Evolutionary conservation across 106 monocot species (phyloP).

Genomic region (Iris macrosiphon): DNA sequence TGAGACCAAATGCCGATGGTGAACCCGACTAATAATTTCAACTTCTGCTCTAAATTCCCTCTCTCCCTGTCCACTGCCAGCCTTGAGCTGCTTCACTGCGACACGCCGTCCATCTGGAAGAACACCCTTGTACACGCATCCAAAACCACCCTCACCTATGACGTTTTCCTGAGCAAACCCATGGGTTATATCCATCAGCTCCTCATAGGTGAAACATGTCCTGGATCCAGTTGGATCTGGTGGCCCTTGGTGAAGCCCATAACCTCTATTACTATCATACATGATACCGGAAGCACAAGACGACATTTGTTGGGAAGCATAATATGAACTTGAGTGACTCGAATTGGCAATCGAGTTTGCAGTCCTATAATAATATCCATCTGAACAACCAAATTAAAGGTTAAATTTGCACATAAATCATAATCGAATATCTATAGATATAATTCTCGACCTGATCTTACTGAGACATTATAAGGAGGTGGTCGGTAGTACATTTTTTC

Average conservation of each 20-base stretch:
- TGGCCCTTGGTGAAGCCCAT: slow-evolving; percentile 9
- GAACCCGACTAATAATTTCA: slow-evolving; percentile 84
- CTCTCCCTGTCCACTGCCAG: slow-evolving; percentile 83
- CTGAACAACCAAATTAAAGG: slow-evolving; percentile 17
- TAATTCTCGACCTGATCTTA: slow-evolving; percentile 31
- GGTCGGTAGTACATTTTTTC: slow-evolving; percentile 24
- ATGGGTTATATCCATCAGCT: slow-evolving; percentile 48
- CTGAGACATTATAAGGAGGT: slow-evolving; percentile 19
- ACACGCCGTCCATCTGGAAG: slow-evolving; percentile 59
- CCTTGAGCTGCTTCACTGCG: slow-evolving; percentile 84
- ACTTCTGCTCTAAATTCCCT: slow-evolving; percentile 92
- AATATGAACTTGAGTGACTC: slow-evolving; percentile 16
- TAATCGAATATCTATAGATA: no score
- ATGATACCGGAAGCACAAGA: slow-evolving; percentile 13
- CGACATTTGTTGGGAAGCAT: slow-evolving; percentile 6
- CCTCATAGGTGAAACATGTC: slow-evolving; percentile 63
- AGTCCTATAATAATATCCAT: slow-evolving; percentile 30
- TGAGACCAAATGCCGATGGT: slow-evolving; percentile 78
- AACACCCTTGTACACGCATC: slow-evolving; percentile 76
- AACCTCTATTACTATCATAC: slow-evolving; percentile 22
- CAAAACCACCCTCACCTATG: slow-evolving; percentile 85
- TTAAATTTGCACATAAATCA: neutral
- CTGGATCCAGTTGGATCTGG: slow-evolving; percentile 27
- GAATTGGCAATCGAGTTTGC: slow-evolving; percentile 11
- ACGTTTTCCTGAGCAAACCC: slow-evolving; percentile 61